Evolutionary conservation across 805 yeast species (phyloP).

Genomic region (Lipomyces kockii): DNA sequence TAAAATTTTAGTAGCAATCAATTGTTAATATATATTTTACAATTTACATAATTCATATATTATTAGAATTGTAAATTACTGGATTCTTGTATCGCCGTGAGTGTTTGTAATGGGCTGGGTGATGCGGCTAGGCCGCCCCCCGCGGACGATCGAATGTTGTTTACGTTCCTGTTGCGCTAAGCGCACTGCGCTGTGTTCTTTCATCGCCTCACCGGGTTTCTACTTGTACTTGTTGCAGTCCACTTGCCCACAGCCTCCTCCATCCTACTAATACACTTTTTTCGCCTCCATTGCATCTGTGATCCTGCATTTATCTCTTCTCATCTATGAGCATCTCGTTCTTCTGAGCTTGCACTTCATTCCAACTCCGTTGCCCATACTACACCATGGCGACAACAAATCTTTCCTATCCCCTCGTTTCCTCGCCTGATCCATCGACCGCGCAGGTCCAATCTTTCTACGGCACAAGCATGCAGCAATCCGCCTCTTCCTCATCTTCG

Average conservation of each 20-base stretch:
- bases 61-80: too few relatives aligned
- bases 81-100: background rate
- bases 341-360: background rate
- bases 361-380: background rate
- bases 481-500: conserved; percentile 12
- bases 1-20: too few relatives aligned
- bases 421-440: conserved; percentile 19
- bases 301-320: background rate
- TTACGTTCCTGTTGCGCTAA: background rate
- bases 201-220: background rate
- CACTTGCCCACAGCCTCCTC: background rate
- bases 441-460: background rate
- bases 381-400: conserved; percentile 4
- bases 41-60: too few relatives aligned
- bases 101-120: background rate
- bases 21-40: too few relatives aligned
- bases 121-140: background rate
- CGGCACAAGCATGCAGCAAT: conserved; percentile 1
- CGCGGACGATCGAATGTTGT: background rate
- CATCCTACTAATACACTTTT: background rate
- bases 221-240: background rate
- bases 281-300: background rate
- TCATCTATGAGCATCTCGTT: conserved; percentile 5
- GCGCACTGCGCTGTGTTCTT: background rate
- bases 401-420: conserved; percentile 11